Percentiles rank a stretch among this genome's conserved stretches.
These are phyloP conservation scores for Petrea volubilis DNA, from an alignment of 257 asterid species.

Conservation along the genomic window DNA sequence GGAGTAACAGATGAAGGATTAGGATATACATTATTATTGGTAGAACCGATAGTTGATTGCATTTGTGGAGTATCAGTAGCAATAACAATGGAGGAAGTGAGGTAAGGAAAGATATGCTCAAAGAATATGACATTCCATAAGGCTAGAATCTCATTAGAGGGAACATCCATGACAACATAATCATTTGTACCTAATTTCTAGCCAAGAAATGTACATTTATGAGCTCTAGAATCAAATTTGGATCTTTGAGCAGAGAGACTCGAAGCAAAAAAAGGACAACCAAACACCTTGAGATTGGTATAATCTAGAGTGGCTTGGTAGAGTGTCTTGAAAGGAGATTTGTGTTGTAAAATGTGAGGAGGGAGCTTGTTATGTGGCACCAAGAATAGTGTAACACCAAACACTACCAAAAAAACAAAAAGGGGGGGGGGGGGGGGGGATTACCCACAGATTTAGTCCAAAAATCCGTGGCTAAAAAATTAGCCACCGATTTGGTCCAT, in stretches of 20 bases:
- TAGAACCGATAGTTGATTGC: too few relatives aligned
- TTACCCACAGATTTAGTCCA: too few relatives aligned
- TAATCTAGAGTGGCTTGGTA: neutral
- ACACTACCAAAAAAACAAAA: too few relatives aligned
- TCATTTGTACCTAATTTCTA: neutral
- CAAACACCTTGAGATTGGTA: neutral
- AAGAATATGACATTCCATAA: neutral
- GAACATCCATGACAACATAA: neutral
- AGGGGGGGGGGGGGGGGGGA: too few relatives aligned
- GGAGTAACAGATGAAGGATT: too few relatives aligned
- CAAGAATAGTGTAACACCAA: neutral
- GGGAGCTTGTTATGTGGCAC: neutral
- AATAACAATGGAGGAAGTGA: neutral
- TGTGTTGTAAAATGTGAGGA: neutral
- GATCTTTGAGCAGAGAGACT: neutral
- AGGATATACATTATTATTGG: too few relatives aligned
- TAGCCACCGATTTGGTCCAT: too few relatives aligned
- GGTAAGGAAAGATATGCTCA: neutral
- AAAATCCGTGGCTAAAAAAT: too few relatives aligned
- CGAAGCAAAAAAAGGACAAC: neutral
- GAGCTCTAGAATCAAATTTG: neutral
- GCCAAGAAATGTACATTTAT: neutral
- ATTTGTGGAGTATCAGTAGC: too few relatives aligned
- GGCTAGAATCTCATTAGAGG: neutral
- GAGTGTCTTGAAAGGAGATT: neutral